Evolutionary conservation across 2,329 filamentous ascomycete genomes (phyloP), one percentile per base, ranked within the genome.

Genomic region (Fusarium buxicola): DNA sequence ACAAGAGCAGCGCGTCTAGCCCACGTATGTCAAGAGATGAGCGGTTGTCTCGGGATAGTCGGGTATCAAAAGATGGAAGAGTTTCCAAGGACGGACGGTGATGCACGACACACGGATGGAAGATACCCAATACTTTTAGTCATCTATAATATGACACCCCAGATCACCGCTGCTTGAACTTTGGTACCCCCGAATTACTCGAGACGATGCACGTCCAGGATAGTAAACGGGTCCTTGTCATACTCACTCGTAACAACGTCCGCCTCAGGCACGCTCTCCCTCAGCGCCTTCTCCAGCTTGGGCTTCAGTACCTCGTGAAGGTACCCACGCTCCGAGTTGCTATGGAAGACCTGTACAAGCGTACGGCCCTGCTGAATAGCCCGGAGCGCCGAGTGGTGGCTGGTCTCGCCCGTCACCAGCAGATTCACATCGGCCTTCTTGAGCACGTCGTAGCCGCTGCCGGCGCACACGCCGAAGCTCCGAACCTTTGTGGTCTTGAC

Each of bases 361-460:
- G 88, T 90, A 63, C 89, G 89, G 2, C 94, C 94, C 56, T 89
- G 86, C 80, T 97, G 94, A 25, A 91, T 92, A 2, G 93, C 92
- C 34, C 91, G 87, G 55, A 99, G 84, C 4, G 94, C 93, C 63
- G 95, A 92, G 74, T 99, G 95, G 74, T 99, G 95, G 70, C 87
- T 91, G 82, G 98, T 86, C 79, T 99, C 95, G 2, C 95, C 95
- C 1, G 92, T 98, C 68, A 99, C 91, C 5, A 96, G 78, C 34
- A 98, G 76, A 71, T 97, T 92, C 0, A 93, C 92, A 36, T 86
- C 80, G 3, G 88, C 80, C 35, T 84, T 83, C 61, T 87, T 86
- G 56, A 97, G 85, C 16, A 98, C 83, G 34, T 89, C 86, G 2
- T 89, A 90, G 0, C 95, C 95, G 7, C 91, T 95, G 2, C 95